Percentiles rank a stretch among this genome's conserved stretches.
These are phyloP conservation scores for Suhomyces choctaworum DNA, from an alignment of 1,139 yeast species.

Conservation along the genomic window DNA sequence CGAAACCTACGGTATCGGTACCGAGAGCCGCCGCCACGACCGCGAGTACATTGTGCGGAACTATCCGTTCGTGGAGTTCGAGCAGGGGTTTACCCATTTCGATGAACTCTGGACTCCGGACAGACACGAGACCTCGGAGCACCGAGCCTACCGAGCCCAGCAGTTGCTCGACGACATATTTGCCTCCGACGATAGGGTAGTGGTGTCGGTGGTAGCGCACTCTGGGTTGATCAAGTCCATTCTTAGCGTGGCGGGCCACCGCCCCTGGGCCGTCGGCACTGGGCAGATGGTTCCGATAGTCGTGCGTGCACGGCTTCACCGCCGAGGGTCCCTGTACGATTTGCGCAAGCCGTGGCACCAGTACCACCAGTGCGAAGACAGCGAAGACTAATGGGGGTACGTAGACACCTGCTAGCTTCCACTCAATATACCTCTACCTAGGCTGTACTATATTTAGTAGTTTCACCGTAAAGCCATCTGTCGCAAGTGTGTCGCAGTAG, in stretches of 20 bases:
- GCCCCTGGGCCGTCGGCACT: constrained; percentile 17
- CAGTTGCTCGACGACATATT: constrained; percentile 34
- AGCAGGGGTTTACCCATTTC: constrained; percentile 27
- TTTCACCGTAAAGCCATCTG: too few species aligned
- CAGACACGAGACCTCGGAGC: constrained; percentile 29
- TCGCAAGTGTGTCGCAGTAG: too few species aligned
- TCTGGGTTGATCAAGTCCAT: constrained; percentile 35
- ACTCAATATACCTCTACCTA: too few species aligned
- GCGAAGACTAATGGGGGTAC: too few species aligned
- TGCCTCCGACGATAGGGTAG: constrained; percentile 23
- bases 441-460: too few species aligned
- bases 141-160: constrained; percentile 30
- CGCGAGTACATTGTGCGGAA: constrained; percentile 24
- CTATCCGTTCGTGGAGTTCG: constrained; percentile 31
- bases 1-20: constrained; percentile 41
- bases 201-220: constrained; percentile 38
- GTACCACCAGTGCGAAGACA: constrained; percentile 1
- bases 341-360: constrained; percentile 9
- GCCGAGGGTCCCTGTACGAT: constrained; percentile 8
- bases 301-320: constrained; percentile 12
- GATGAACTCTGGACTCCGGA: constrained; percentile 32
- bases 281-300: constrained; percentile 23
- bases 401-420: too few species aligned
- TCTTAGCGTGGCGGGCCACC: constrained; percentile 30
- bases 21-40: constrained; percentile 36